Evolutionary conservation across 306 rosid species (phyloP), one percentile per base, ranked within the genome.

Genomic region (Carpinus viminea): DNA sequence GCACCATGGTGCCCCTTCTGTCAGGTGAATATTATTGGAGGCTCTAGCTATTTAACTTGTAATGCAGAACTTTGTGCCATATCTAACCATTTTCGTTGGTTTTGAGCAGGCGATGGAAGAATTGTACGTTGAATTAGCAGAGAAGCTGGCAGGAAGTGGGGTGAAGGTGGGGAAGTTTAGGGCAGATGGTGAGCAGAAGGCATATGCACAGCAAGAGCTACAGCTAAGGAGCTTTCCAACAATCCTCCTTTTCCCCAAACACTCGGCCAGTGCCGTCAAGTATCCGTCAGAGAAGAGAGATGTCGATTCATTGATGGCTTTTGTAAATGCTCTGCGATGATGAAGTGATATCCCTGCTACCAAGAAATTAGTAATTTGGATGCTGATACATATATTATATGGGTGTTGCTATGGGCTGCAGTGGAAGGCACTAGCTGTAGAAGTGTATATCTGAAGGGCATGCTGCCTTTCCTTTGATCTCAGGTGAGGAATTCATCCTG

Each of bases 1-100:
- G 97, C 98, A 12, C 98, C 98, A 3, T 91, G 98, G 98, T 93
- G 96, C 93, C 93, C 20, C 17, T 93, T 86, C 80, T 91, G 97
- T 83, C 93, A 90, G 91, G 91, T 89, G 80, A 74, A 72, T 24
- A 55, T 48, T 36, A 6, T 60, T 68, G 1, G 61, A 68, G 24
- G 12, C 2, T 69, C 20, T 65, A 55, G 7, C 13, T 17, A 74
- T 21, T 74, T 81, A 26, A 31, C 24, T 3, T n/a, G 18, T 18
- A 68, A 62, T 46, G 21, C 28, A 66, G 15, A 41, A 66, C 24
- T 9, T 66, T 66, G 7, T 13, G 28, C 50, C 16, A 2, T 38
- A 20, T 65, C 66, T 82, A 41, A 77, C 55, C 60, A 46, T 5
- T 43, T 78, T 68, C 11, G 17, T 18, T 47, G 13, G 34, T 51